Percentiles rank a stretch among this genome's conserved stretches.
phyloP scores from a whole-genome alignment of 139 green algal genomes.

The Volvox africanus region DNA sequence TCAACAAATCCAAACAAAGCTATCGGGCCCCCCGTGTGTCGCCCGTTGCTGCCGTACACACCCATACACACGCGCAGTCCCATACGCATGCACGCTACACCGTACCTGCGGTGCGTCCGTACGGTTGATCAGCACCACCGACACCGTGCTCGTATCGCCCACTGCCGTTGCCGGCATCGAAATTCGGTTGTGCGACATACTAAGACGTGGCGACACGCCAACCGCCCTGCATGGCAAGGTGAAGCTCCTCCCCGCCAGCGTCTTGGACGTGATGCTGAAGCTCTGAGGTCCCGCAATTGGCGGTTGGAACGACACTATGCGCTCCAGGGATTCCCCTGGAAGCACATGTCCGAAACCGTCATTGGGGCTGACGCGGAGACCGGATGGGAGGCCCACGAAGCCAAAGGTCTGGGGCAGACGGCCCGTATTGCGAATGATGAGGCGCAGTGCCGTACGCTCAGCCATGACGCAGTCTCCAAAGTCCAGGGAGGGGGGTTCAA shows the following conservation, averaged over 20 bases:
- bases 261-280: constrained; percentile 52
- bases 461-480: constrained; percentile 69
- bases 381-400: constrained; percentile 66
- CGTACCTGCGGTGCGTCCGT: constrained; percentile 52
- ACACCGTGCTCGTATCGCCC: constrained; percentile 58
- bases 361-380: constrained; percentile 60
- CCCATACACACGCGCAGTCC: background rate
- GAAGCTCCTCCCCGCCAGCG: constrained; percentile 68
- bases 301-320: constrained; percentile 63
- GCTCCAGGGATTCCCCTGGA: constrained; percentile 60
- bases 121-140: constrained; percentile 66
- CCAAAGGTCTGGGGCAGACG: constrained; percentile 72
- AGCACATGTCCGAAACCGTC: constrained; percentile 73
- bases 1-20: too few relatives aligned
- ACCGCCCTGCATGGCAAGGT: constrained; percentile 55
- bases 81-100: background rate
- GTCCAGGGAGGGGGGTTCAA: constrained; percentile 64
- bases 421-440: constrained; percentile 69
- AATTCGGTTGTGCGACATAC: constrained; percentile 63
- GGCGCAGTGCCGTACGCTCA: constrained; percentile 61
- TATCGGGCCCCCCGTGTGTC: too few relatives aligned
- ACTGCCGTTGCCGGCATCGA: constrained; percentile 71
- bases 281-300: constrained; percentile 66
- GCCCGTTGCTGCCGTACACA: background rate
- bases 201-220: constrained; percentile 60